A percentile compares a stretch with the other conserved stretches of the same genome.
phyloP scores from a whole-genome alignment of 176 grass and related monocot species.

The Olyra latifolia region DNA sequence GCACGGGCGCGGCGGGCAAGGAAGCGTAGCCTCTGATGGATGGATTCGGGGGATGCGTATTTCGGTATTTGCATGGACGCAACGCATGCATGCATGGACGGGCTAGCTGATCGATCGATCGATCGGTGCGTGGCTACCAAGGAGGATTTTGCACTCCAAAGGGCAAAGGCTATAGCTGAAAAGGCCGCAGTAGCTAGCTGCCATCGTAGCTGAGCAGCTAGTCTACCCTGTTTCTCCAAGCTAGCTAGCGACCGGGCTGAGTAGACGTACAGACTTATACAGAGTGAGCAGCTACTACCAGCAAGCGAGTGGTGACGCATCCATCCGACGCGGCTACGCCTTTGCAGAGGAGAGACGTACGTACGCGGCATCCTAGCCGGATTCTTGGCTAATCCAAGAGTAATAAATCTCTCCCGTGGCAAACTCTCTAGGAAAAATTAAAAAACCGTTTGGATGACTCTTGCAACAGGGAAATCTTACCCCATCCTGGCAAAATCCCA shows the following conservation, averaged over 20 bases:
- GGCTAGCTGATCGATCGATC: not conserved
- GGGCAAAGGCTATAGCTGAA: not conserved
- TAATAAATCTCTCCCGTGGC: no score
- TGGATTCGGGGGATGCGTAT: slow-evolving; percentile 3
- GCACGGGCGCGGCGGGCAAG: not conserved
- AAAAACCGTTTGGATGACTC: no score
- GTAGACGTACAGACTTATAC: no score
- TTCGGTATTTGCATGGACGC: slow-evolving; percentile 3
- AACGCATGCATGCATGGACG: not conserved
- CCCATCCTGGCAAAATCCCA: no score
- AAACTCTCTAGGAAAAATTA: no score
- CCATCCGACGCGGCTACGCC: not conserved
- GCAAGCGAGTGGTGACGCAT: not conserved
- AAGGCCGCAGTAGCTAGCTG: not conserved
- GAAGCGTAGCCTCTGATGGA: not conserved
- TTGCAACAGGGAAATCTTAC: no score
- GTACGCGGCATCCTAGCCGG: no score
- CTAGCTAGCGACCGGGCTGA: no score
- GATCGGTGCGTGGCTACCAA: slow-evolving; percentile 12
- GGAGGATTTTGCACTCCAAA: slow-evolving; percentile 5
- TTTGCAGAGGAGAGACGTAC: not conserved
- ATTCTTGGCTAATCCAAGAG: no score
- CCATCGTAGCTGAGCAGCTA: not conserved
- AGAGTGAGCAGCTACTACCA: no score
- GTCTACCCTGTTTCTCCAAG: not conserved